These are phyloP conservation scores for Monosporozyma aquatica DNA, from an alignment of 805 yeast species.

Conservation along the genomic window DNA sequence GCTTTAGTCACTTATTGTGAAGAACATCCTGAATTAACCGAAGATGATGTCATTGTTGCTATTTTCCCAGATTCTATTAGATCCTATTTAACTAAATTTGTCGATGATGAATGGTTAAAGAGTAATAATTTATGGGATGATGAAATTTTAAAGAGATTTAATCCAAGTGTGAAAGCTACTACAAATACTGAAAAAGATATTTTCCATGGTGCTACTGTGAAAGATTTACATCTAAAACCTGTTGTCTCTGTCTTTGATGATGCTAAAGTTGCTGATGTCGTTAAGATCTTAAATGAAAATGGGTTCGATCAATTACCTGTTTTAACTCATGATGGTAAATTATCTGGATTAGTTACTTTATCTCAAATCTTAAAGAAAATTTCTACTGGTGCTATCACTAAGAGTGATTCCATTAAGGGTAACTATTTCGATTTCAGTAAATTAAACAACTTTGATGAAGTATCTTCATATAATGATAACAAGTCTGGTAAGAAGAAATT, in stretches of 20 bases:
- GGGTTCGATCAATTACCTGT: constrained; percentile 86
- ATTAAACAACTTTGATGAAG: constrained; percentile 49
- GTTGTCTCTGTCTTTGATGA: constrained; percentile 61
- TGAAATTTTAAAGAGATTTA: constrained; percentile 32
- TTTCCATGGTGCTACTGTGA: constrained; percentile 49
- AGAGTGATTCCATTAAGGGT: constrained; percentile 41
- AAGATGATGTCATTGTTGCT: constrained; percentile 67
- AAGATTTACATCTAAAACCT: constrained; percentile 65
- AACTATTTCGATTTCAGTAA: constrained; percentile 64
- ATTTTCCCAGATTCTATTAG: constrained; percentile 82
- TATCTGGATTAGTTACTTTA: constrained; percentile 68
- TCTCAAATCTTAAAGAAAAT: constrained; percentile 61
- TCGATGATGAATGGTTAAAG: constrained; percentile 86
- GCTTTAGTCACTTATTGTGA: constrained; percentile 66
- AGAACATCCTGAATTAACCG: constrained; percentile 51
- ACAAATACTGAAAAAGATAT: constrained; percentile 32
- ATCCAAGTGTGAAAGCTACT: constrained; percentile 16
- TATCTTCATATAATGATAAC: constrained; percentile 53
- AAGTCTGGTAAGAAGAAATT: constrained; percentile 59
- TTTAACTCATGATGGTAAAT: constrained; percentile 44
- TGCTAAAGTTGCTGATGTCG: constrained; percentile 54
- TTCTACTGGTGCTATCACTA: constrained; percentile 51
- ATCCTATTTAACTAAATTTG: constrained; percentile 79
- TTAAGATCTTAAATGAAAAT: constrained; percentile 59
- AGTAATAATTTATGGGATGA: constrained; percentile 64